A percentile compares a stretch with the other conserved stretches of the same genome.
These are phyloP conservation scores for Avena atlantica DNA, from an alignment of 176 grass and related monocot species.

Conservation along the genomic window DNA sequence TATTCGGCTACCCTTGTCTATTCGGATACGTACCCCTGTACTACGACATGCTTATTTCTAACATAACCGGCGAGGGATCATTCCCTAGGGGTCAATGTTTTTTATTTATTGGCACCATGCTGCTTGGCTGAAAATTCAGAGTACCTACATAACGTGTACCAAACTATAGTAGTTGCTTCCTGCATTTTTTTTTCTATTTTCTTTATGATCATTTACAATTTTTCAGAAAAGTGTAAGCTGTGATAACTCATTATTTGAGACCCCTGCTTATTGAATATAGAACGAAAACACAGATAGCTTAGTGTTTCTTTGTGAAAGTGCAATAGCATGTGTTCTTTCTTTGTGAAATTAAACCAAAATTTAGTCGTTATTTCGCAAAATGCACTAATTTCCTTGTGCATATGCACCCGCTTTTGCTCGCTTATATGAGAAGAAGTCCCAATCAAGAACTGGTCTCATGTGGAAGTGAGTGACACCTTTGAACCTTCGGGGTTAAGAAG, in stretches of 20 bases:
- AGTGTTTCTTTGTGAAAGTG: background rate
- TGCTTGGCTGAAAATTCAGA: background rate
- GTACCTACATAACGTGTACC: background rate
- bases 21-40: no score
- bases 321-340: background rate
- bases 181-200: no score
- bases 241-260: no score
- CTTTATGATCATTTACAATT: no score
- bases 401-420: background rate
- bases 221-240: no score
- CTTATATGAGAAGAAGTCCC: background rate
- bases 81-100: no score
- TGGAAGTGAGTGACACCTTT: background rate
- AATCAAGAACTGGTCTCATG: constrained; percentile 17
- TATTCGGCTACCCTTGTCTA: no score
- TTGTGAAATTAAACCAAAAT: background rate
- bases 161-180: no score
- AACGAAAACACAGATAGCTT: background rate
- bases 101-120: background rate
- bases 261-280: no score
- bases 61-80: no score
- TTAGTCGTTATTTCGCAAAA: background rate
- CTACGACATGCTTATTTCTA: no score
- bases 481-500: constrained; percentile 21
- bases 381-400: background rate